Evolutionary conservation across 306 rosid species (phyloP).

Genomic region (Rosa multiflora): DNA sequence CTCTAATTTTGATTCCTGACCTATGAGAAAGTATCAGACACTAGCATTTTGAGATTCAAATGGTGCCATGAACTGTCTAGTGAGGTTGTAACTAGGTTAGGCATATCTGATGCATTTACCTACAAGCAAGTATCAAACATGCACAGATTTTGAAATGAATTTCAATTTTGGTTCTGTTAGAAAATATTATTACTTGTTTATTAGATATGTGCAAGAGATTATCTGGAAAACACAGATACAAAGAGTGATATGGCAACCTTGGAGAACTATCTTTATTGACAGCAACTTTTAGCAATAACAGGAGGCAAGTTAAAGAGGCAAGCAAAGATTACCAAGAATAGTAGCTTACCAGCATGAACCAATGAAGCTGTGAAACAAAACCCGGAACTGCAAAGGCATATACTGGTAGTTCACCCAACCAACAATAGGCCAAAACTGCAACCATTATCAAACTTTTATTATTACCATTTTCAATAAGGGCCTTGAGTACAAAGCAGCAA

Average conservation of each 20-base stretch:
- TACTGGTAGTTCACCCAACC: constrained; percentile 94
- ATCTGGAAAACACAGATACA: neutral
- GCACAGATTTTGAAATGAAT: neutral
- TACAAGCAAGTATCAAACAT: neutral
- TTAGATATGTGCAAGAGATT: neutral
- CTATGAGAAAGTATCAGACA: neutral
- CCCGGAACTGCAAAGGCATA: constrained; percentile 83
- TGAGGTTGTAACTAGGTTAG: neutral
- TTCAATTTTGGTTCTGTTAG: neutral
- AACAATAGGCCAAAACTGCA: constrained; percentile 95
- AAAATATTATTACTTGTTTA: neutral
- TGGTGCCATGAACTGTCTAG: neutral
- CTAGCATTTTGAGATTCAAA: neutral
- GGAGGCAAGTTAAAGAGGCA: neutral
- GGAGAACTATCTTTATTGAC: neutral
- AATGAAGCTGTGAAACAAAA: constrained; percentile 67
- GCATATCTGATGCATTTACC: neutral
- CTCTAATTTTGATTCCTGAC: too few species aligned
- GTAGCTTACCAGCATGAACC: constrained; percentile 77
- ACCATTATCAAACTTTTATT: constrained; percentile 13
- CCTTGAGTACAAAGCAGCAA: constrained; percentile 1
- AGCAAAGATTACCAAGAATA: constrained; percentile 4
- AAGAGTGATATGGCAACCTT: neutral
- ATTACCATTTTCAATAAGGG: constrained; percentile 15
- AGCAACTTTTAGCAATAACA: neutral